A percentile compares a stretch with the other conserved stretches of the same genome.
Evolutionary conservation across 306 rosid genomes (phyloP).

Genomic region (Malus fusca): DNA sequence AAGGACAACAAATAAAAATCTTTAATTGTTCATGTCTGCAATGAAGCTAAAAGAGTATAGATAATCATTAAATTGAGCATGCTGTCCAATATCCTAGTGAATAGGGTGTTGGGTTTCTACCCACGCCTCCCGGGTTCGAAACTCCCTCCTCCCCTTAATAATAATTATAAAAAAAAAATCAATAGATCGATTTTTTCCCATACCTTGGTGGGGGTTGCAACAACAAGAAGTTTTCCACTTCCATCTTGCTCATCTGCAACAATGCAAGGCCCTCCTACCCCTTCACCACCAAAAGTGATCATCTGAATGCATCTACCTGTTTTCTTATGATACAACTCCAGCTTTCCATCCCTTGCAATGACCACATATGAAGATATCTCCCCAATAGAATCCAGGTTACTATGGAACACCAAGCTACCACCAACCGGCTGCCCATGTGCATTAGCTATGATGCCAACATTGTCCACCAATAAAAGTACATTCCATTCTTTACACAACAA

Average conservation of each 20-base stretch:
- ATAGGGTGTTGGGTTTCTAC: too few relatives aligned
- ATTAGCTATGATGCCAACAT: constrained; percentile 77
- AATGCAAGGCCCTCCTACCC: constrained; percentile 54
- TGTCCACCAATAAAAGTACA: constrained; percentile 87
- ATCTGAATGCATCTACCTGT: constrained; percentile 66
- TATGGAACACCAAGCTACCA: constrained; percentile 75
- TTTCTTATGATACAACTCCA: constrained; percentile 85
- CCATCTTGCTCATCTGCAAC: constrained; percentile 66
- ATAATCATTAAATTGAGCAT: background rate
- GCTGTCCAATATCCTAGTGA: too few relatives aligned
- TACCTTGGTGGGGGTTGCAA: constrained; percentile 80
- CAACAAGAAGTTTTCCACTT: constrained; percentile 57
- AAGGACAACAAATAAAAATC: constrained; percentile 5
- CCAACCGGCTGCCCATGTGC: constrained; percentile 78
- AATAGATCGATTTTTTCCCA: constrained; percentile 10
- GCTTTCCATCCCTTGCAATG: constrained; percentile 64
- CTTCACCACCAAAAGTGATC: constrained; percentile 67
- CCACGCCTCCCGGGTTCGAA: too few relatives aligned
- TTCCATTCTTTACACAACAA: constrained; percentile 71
- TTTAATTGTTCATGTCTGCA: background rate
- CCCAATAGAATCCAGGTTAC: constrained; percentile 59
- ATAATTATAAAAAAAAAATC: background rate
- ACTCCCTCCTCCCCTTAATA: too few relatives aligned
- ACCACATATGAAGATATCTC: constrained; percentile 80
- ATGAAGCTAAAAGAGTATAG: background rate